These are phyloP conservation scores for Pyrus bretschneideri DNA, from an alignment of 306 rosid species.

Conservation along the genomic window DNA sequence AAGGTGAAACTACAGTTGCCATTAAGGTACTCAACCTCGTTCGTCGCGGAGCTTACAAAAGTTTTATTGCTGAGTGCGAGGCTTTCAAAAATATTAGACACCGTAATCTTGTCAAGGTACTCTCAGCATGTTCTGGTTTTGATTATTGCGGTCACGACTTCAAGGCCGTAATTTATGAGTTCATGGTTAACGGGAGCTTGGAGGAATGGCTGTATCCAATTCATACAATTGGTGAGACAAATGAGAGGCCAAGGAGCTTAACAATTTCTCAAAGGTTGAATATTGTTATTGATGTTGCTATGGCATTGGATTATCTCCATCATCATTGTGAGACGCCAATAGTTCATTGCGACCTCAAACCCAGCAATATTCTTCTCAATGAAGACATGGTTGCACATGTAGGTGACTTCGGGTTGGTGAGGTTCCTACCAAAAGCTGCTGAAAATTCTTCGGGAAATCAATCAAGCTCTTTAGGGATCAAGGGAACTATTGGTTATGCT, in stretches of 20 bases:
- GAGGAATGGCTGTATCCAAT: slow-evolving; percentile 26
- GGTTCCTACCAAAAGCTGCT: neutral
- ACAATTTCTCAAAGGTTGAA: slow-evolving; percentile 19
- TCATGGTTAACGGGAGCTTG: slow-evolving; percentile 31
- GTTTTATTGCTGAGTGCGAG: slow-evolving; percentile 23
- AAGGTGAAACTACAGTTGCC: slow-evolving; percentile 5
- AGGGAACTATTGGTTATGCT: slow-evolving; percentile 32
- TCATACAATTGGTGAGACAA: neutral
- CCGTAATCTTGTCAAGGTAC: slow-evolving; percentile 34
- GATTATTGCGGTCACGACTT: slow-evolving; percentile 16
- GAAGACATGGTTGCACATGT: slow-evolving; percentile 28
- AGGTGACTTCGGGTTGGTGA: slow-evolving; percentile 32
- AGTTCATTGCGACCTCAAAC: slow-evolving; percentile 30
- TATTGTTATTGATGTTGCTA: slow-evolving; percentile 26
- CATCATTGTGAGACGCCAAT: slow-evolving; percentile 15
- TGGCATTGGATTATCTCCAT: slow-evolving; percentile 34
- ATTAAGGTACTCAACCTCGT: slow-evolving; percentile 42
- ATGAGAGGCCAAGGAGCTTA: neutral
- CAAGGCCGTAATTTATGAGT: slow-evolving; percentile 34
- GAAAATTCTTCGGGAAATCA: neutral
- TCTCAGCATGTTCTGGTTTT: slow-evolving; percentile 24
- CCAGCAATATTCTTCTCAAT: slow-evolving; percentile 22
- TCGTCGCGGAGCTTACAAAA: slow-evolving; percentile 30
- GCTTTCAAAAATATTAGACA: slow-evolving; percentile 14
- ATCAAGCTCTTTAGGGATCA: neutral